Base-by-base conservation (phyloP, 208 protist species). In the Leishmania amazonensis region DNA sequence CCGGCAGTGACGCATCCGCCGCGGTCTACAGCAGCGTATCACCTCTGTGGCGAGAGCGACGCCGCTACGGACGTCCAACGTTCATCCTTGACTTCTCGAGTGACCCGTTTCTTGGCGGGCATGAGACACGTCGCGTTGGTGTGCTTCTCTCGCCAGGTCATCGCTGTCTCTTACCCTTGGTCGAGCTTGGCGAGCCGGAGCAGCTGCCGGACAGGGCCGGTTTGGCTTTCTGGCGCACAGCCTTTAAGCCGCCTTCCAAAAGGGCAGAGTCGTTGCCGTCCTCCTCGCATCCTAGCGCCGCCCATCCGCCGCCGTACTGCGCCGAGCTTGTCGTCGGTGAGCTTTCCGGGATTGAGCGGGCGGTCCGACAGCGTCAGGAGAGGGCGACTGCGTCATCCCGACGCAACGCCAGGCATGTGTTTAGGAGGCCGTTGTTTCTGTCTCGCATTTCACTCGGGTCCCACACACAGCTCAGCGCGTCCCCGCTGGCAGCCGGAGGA, bases 301-400 rank as follows among this genome's bases (percentile, higher is more conserved):
- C 53, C 42, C 15, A n/a, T 21, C 40, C 75, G 40, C 86, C 83
- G 49, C 84, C 87, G 28, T 72, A 31, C 28, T 89, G 82, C 74
- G 86, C 90, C 5, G 89, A 94, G 65, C 62, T 96, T 9, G 76
- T 96, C 19, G 72, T 96, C 19, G 90, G 93, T 40, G 88, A 91
- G 51, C 13, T 91, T 11, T 17, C 78, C 19, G 71, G 81, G 0
- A 75, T 95, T 67, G 85, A 92, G 79, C 24, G 40, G 70, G 78
- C 78, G 47, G 53, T 73, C 17, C 77, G 72, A 42, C 77, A 76
- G 47, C 84, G 68, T 6, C 47, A 17, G 17, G 57, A 78, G 42
- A 15, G n/a, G 13, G 19, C 42, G 21, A 45, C 19, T 1, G 2
- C 42, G 9, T 45, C 53, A 21, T 24, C 68, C 1, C 64, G 62